phyloP scores from a whole-genome alignment of 805 yeast genomes.

The Alloascoidea africana region DNA sequence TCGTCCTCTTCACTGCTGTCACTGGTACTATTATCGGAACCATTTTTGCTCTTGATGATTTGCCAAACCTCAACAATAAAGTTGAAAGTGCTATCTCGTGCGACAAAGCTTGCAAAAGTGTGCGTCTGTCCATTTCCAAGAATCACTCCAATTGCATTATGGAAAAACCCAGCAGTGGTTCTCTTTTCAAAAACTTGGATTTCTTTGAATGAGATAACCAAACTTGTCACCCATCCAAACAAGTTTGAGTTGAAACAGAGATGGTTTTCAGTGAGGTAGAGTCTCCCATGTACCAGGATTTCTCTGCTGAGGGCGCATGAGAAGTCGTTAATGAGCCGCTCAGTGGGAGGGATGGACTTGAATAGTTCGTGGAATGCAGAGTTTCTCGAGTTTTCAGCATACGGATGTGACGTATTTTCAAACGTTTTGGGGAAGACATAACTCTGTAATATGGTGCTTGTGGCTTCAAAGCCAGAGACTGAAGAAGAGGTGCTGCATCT shows the following conservation, averaged over 20 bases:
- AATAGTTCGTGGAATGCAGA: slow-evolving; percentile 68
- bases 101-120: slow-evolving; percentile 74
- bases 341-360: slow-evolving; percentile 49
- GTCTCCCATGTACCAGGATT: slow-evolving; percentile 72
- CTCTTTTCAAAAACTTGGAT: slow-evolving; percentile 64
- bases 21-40: too few relatives aligned
- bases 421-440: too few relatives aligned
- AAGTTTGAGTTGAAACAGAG: slow-evolving; percentile 79
- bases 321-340: slow-evolving; percentile 70
- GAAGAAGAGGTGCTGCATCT: too few relatives aligned
- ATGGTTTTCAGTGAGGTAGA: slow-evolving; percentile 65
- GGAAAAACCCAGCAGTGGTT: slow-evolving; percentile 77
- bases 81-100: slow-evolving; percentile 65
- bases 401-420: too few relatives aligned
- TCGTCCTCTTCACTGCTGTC: too few relatives aligned
- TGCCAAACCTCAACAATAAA: slow-evolving; percentile 63
- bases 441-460: too few relatives aligned
- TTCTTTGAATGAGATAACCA: slow-evolving; percentile 58
- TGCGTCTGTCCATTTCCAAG: too few relatives aligned
- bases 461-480: too few relatives aligned
- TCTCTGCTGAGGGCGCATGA: slow-evolving; percentile 84
- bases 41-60: too few relatives aligned
- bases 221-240: slow-evolving; percentile 81
- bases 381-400: too few relatives aligned
- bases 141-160: slow-evolving; percentile 73